Base-by-base conservation (phyloP, 2,329 filamentous ascomycete genomes). In the Fusarium sp. region DNA sequence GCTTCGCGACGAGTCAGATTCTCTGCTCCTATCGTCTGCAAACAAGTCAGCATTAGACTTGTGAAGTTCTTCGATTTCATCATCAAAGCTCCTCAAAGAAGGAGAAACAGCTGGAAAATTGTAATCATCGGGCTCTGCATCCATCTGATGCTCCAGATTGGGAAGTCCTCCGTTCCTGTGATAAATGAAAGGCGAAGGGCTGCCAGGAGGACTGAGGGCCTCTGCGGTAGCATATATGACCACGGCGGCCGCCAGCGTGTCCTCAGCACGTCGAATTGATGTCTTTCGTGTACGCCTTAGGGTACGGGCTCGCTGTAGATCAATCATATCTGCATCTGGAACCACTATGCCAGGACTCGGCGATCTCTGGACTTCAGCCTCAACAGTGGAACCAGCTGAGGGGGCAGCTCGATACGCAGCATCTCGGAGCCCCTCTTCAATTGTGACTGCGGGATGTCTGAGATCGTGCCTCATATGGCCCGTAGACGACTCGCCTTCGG, bases 41-140 rank as follows among this genome's bases (percentile, higher is more conserved):
- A 84, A 86, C 79, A 86, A 83, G 87, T 89, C 85, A 89, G 88
- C 84, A 86, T 86, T 84, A 81, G 84, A 83, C 81, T 82, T 80
- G 78, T 81, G 79, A 82, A 85, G 80, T 77, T 82, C 83, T 74
- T 81, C 78, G 72, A 84, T 81, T 75, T 80, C 78, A 74, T 83
- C 80, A 66, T 78, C 81, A 79, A 79, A 80, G 77, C 77, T 79
- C 78, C 73, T 79, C 76, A 72, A 79, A 76, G 75, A 78, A 71
- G 75, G 68, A 65, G 76, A 76, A 78, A 78, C 79, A 79, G 79
- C 78, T 77, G 79, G 78, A 75, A 77, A 80, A 78, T 78, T 74
- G 75, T 70, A 79, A 68, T 78, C 73, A 62, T 74, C 70, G 42
- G 74, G 69, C 50, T 77, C 76, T 66, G 75, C 68, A 51, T 75